Conservation (phyloP, 345 rosid genomes). For the Kandelia obovata region DNA sequence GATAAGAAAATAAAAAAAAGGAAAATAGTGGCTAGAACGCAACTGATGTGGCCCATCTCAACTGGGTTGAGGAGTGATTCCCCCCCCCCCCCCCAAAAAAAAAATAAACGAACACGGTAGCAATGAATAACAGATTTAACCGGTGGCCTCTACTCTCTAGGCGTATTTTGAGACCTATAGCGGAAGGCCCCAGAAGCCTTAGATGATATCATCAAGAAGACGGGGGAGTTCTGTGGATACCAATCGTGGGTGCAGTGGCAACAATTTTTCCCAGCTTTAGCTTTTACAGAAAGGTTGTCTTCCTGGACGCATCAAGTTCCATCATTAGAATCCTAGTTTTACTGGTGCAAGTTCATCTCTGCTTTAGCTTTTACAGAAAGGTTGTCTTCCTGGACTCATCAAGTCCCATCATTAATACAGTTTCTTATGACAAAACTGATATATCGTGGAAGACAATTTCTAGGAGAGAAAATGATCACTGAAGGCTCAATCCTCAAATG, state of each 20-base stretch:
- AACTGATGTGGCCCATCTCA: too few relatives aligned
- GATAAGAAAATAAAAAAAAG: too few relatives aligned
- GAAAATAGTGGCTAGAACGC: too few relatives aligned
- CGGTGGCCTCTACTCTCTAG: too few relatives aligned
- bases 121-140: too few relatives aligned
- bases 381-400: constrained; percentile 73
- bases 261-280: constrained; percentile 65
- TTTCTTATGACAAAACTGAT: background rate
- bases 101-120: too few relatives aligned
- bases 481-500: background rate
- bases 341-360: constrained; percentile 34
- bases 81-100: too few relatives aligned
- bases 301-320: constrained; percentile 73
- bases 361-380: constrained; percentile 63
- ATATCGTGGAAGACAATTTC: background rate
- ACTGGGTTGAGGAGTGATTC: too few relatives aligned
- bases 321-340: constrained; percentile 54
- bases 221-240: constrained; percentile 1
- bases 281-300: constrained; percentile 67
- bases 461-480: background rate
- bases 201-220: too few relatives aligned
- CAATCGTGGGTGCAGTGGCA: constrained; percentile 55
- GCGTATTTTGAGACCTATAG: too few relatives aligned
- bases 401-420: constrained; percentile 58
- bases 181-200: too few relatives aligned